These are phyloP conservation scores for Hypholoma sublateritium DNA, from an alignment of 768 basidiomycete species.

Conservation along the genomic window DNA sequence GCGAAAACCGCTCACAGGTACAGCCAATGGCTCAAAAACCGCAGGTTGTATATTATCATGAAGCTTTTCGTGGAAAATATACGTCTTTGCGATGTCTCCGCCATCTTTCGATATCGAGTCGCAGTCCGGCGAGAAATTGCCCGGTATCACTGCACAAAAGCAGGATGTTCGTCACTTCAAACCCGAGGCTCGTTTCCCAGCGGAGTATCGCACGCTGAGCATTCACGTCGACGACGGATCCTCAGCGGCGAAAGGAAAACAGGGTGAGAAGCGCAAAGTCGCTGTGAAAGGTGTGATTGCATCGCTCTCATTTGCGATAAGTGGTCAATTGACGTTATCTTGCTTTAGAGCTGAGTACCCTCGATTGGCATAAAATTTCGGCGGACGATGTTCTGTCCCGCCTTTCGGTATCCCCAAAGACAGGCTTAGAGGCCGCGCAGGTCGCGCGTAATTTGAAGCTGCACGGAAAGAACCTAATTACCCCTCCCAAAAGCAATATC, in stretches of 20 bases:
- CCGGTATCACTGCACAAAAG: not conserved
- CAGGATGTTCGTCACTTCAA: conserved; percentile 4
- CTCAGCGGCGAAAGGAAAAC: conserved; percentile 10
- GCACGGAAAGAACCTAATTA: conserved; percentile 51
- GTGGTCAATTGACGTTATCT: not conserved
- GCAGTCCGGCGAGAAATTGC: conserved; percentile 1
- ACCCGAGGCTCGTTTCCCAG: conserved; percentile 18
- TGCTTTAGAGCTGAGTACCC: conserved; percentile 32
- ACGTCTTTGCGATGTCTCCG: conserved; percentile 9
- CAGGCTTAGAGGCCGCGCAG: conserved; percentile 50
- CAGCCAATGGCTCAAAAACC: conserved; percentile 14
- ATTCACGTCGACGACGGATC: conserved; percentile 24
- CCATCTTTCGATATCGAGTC: conserved; percentile 16
- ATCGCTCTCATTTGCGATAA: not conserved
- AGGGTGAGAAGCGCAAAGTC: conserved; percentile 15
- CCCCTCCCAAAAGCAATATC: conserved; percentile 44
- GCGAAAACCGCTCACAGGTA: conserved; percentile 4
- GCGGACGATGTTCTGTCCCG: conserved; percentile 40
- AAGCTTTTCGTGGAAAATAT: not conserved
- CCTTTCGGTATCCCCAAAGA: conserved; percentile 40
- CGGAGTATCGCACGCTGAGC: conserved; percentile 26
- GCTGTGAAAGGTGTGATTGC: conserved; percentile 22
- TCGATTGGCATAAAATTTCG: conserved; percentile 50
- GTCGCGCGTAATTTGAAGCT: conserved; percentile 42
- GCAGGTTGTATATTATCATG: conserved; percentile 4